A percentile compares a stretch with the other conserved stretches of the same genome.
These are phyloP conservation scores for Hanseniaspora uvarum DNA, from an alignment of 1,139 yeast species.

Conservation along the genomic window DNA sequence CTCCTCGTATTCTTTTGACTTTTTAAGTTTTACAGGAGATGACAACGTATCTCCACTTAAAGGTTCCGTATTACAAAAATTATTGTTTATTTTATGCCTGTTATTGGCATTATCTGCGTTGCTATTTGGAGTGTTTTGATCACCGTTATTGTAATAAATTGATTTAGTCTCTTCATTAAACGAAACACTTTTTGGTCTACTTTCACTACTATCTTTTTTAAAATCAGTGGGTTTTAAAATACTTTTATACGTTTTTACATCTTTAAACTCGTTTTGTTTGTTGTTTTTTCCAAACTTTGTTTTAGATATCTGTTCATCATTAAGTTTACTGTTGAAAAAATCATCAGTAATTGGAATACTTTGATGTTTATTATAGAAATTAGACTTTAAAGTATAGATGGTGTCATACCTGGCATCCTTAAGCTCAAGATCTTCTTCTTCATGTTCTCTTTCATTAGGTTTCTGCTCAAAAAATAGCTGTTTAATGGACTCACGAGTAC, in stretches of 20 bases:
- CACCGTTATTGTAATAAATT: no score
- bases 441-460: neutral
- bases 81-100: no score
- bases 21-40: neutral
- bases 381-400: neutral
- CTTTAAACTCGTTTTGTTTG: neutral
- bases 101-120: no score
- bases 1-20: neutral
- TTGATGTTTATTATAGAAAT: neutral
- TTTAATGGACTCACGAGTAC: neutral
- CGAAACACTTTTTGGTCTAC: slow-evolving; percentile 6
- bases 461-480: neutral
- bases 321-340: neutral
- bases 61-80: neutral
- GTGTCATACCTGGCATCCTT: neutral
- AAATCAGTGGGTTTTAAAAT: neutral
- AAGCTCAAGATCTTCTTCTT: neutral
- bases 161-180: neutral
- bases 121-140: no score
- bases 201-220: neutral
- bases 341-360: neutral
- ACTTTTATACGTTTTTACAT: neutral
- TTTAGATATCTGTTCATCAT: neutral
- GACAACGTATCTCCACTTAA: slow-evolving; percentile 1
- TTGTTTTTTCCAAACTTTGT: neutral